Percentiles rank a stretch among this genome's conserved stretches.
Conservation (phyloP, 768 basidiomycete genomes). For the Termitomyces titanicus region DNA sequence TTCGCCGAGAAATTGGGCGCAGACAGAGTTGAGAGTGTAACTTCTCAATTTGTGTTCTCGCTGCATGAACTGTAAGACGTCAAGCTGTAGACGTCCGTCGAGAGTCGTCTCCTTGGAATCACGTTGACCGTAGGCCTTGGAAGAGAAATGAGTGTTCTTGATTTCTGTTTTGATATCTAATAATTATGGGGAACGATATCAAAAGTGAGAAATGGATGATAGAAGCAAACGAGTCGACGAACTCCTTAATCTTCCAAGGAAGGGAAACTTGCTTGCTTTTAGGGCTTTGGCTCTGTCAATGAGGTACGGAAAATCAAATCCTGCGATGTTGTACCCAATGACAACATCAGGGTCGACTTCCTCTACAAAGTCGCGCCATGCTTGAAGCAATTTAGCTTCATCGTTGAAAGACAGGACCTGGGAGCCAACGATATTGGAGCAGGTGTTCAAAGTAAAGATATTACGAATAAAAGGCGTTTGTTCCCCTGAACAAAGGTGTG, state of each 20-base stretch:
- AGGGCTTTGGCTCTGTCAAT: constrained; percentile 88
- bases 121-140: constrained; percentile 94
- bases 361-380: constrained; percentile 89
- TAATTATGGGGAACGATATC: neutral
- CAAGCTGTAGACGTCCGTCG: constrained; percentile 92
- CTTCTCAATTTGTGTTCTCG: constrained; percentile 96
- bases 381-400: constrained; percentile 68
- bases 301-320: constrained; percentile 96
- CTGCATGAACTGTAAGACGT: constrained; percentile 97
- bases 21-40: constrained; percentile 97
- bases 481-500: constrained; percentile 55
- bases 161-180: constrained; percentile 72
- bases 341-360: constrained; percentile 93
- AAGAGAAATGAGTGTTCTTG: constrained; percentile 96
- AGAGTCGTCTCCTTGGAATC: constrained; percentile 92
- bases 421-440: constrained; percentile 95
- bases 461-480: constrained; percentile 93
- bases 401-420: constrained; percentile 84
- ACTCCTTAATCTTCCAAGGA: constrained; percentile 77
- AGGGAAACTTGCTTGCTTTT: constrained; percentile 65
- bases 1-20: constrained; percentile 95
- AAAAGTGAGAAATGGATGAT: neutral
- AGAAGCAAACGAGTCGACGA: constrained; percentile 12
- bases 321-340: constrained; percentile 92
- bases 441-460: constrained; percentile 92